Conservation (phyloP, 169 alveolate genomes). For the Plasmodium vivax region DNA sequence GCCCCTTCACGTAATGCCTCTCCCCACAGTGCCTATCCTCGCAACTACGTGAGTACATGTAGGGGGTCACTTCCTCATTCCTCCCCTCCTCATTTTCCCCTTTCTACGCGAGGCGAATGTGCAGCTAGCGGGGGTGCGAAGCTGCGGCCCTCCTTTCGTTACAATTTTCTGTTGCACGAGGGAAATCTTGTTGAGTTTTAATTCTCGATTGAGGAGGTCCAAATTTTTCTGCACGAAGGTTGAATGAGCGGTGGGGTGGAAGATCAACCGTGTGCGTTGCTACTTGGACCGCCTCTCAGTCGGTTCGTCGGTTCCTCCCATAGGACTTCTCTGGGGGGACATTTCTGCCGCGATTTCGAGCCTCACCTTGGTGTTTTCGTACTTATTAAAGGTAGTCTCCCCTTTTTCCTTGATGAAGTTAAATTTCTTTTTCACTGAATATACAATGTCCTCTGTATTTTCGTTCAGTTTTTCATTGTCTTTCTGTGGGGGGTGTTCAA, state of each 20-base stretch:
- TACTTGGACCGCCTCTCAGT: not conserved
- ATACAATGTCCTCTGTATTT: conserved; percentile 63
- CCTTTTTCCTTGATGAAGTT: conserved; percentile 54
- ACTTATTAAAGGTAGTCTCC: conserved; percentile 35
- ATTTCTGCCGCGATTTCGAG: not conserved
- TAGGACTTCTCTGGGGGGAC: not conserved
- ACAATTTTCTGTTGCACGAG: conserved; percentile 68
- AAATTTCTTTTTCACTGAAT: conserved; percentile 61
- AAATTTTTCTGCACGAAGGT: conserved; percentile 23
- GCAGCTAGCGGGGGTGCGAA: not conserved
- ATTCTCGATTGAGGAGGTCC: conserved; percentile 50
- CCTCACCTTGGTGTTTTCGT: conserved; percentile 52
- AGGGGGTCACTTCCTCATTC: not conserved
- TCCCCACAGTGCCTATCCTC: not conserved
- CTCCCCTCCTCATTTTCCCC: not conserved
- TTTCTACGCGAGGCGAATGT: not conserved
- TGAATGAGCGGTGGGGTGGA: not conserved
- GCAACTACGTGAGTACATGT: not conserved
- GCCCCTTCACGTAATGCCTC: not conserved
- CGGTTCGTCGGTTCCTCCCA: not conserved
- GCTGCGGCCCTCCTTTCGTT: not conserved
- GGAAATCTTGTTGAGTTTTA: conserved; percentile 44
- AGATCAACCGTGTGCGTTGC: not conserved
- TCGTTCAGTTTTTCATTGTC: conserved; percentile 71
- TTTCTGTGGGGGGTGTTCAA: conserved; percentile 10